Evolutionary conservation across 1,284 basidiomycete genomes (phyloP), one percentile per base, ranked within the genome.

Genomic region (Fomitopsis betulina): DNA sequence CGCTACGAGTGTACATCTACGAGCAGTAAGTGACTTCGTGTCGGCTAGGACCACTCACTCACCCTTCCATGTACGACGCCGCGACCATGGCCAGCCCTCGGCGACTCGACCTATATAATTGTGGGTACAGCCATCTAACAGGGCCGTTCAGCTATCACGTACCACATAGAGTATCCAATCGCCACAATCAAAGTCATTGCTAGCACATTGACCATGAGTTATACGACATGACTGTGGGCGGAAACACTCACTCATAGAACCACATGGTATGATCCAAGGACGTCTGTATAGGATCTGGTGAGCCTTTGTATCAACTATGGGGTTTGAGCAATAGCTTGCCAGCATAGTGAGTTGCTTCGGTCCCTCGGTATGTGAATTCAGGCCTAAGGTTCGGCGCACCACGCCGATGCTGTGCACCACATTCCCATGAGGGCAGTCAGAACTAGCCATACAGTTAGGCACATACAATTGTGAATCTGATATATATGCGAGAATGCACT

Each of bases 401-500:
- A 83, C 83, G 9, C 80, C 76, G 59, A 95, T 86, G 64, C 91
- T 93, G 56, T 21, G 9, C 19, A 63, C 54, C 15, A 3, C 21
- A 45, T 39, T 10, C n/a, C n/a, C 19, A 3, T 47, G 15, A 53
- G 56, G 49, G 39, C n/a, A 12, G 17, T 42, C 4, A 19, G 7
- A n/a, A 53, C 27, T 23, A 54, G 38, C 9, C 27, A 57, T 43
- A 42, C 19, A 38, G 50, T 35, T 47, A 23, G 42, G 57, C 2
- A 72, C 84, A 49, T 67, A 91, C 89, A 95, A 91, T 67, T 89
- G 81, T 49, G 92, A 75, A 71, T 96, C 94, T 1, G 93, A 93
- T 55, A 94, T 81, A 67, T 94, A 96, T 3, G 87, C 86, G 54
- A 96, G 78, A 60, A 96, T 93, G 65, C 91, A 93, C 91, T 94